Evolutionary conservation across 441 rosid genomes (phyloP), one percentile per base, ranked within the genome.

Genomic region (Bocquillonia castaneifolia): DNA sequence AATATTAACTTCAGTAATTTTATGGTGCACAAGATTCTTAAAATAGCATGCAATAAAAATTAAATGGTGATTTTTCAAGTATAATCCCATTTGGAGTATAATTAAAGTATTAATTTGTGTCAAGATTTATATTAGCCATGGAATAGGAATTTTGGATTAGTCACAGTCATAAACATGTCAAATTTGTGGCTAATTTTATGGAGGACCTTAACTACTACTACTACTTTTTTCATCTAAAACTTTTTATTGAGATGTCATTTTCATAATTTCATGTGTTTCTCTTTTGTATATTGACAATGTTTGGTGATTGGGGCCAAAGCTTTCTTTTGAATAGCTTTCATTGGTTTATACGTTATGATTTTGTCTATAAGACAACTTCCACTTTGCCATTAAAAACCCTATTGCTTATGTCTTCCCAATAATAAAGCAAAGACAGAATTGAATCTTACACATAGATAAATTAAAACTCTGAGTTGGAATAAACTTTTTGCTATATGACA

Each of bases 281-380:
- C 28, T 61, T 61, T 40, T 61, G 51, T 14, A 61, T 61, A 61
- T 23, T 61, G 54, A 50, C 28, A 22, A 9, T 22, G 54, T 50
- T 50, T 22, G 54, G 54, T 50, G 26, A 50, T 9, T 50, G 54
- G 54, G 54, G 28, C 54, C 54, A 20, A 4, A 6, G 34, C 1
- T 28, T 18, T 14, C 14, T n/a, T 14, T 60, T 20, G 50, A 60
- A 28, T 60, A 34, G 47, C 9, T 37, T 37, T 59, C 25, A 9
- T 57, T 57, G 44, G 63, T 59, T 40, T 13, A 60, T 39, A 8
- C 12, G 31, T 39, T 17, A 39, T 61, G 34, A 42, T 61, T 61
- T 61, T 40, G 65, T 61, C 65, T 37, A 59, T n/a, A 5, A 50
- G 10, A 22, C 54, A 29, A 61, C 65, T 61, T 42, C 32, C 51